Evolutionary conservation across 2,329 filamentous ascomycete species (phyloP), one percentile per base, ranked within the genome.

Genomic region (Cladosporium colombiae): DNA sequence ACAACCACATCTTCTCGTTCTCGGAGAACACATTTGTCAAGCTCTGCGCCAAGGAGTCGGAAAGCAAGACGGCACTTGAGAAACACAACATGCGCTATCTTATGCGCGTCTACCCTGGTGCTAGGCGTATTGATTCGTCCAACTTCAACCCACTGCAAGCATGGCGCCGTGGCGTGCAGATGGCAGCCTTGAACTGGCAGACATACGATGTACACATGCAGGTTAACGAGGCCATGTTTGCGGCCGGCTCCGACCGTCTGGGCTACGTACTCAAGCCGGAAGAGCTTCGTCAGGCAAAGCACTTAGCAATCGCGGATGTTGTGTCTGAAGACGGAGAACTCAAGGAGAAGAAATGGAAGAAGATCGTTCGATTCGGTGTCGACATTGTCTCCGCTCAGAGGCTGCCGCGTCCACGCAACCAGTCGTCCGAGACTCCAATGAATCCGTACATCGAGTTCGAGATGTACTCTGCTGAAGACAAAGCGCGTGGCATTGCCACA

Each of bases 141-240:
- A 99, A 99, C 79, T 98, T 97, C 74, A 93, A 97, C 73, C 95
- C 95, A 0, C 86, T 97, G 69, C 89, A 90, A 68, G 96, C 95
- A 76, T 99, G 95, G 95, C 89, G 94, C 61, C 89, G 92, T 52
- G 95, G 95, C 35, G 95, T 97, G 21, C 95, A 99, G 79, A 98
- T 99, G 94, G 93, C 91, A 16, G 95, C 95, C 0, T 84, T 98
- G 68, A 99, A 99, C 79, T 98, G 95, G 94, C 95, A 99, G 79
- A 98, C 93, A 0, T 97, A 96, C 74, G 95, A 98, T 75, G 84
- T 96, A 21, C 92, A 93, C 55, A 95, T 97, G 86, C 94, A 98
- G 76, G 85, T 98, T 77, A 98, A 98, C 76, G 91, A 95, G 71
- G 95, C 95, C 74, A 98, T 99, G 95, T 99, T 97, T 76, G 91